phyloP scores from a whole-genome alignment of 495 filamentous ascomycete species.

The Podospora pseudoanserina region DNA sequence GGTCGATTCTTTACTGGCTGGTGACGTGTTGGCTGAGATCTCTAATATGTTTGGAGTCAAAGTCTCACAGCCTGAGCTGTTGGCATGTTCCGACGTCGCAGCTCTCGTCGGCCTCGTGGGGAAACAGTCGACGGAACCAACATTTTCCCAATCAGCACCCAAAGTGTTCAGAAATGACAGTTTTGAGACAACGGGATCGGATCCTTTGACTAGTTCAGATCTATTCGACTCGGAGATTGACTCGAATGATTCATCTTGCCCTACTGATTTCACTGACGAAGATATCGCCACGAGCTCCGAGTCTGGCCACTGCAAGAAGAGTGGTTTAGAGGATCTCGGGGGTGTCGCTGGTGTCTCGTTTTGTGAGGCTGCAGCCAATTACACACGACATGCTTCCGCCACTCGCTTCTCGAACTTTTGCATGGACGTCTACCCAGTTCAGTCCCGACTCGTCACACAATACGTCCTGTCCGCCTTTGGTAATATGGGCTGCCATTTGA shows the following conservation, averaged over 20 bases:
- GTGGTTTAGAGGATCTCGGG: neutral
- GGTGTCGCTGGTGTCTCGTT: neutral
- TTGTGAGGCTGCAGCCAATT: neutral
- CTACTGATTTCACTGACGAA: neutral
- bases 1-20: constrained; percentile 36
- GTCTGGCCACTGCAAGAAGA: constrained; percentile 2
- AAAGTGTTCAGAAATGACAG: neutral
- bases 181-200: neutral
- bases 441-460: constrained; percentile 35
- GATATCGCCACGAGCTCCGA: neutral
- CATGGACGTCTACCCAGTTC: constrained; percentile 31
- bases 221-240: neutral
- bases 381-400: neutral
- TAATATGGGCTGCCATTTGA: constrained; percentile 32
- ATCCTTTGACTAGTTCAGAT: too few species aligned
- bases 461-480: constrained; percentile 44
- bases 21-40: constrained; percentile 2
- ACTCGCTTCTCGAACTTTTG: constrained; percentile 29
- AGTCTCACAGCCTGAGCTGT: neutral
- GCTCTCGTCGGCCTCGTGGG: constrained; percentile 1
- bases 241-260: neutral
- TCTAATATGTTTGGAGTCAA: neutral
- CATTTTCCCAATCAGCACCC: neutral
- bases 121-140: neutral
- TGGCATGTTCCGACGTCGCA: neutral